These are phyloP conservation scores for Cyberlindnera sargentensis DNA, from an alignment of 805 yeast genomes.

Conservation along the genomic window DNA sequence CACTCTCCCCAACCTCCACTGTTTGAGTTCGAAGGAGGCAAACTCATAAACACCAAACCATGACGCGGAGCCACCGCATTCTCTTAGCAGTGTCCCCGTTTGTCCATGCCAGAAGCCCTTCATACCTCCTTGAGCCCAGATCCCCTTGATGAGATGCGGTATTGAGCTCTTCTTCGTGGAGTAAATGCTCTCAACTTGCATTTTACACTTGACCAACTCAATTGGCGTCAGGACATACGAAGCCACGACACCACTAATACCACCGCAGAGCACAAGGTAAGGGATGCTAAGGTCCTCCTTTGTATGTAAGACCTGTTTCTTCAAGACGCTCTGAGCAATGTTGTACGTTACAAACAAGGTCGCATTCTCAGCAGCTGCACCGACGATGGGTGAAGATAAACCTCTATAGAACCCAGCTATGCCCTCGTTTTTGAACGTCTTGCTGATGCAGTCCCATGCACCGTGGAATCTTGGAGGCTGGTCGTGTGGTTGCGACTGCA, in stretches of 20 bases:
- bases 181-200: constrained; percentile 57
- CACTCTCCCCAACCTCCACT: constrained; percentile 21
- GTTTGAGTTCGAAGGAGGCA: constrained; percentile 32
- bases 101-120: constrained; percentile 86
- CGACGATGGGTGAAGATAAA: constrained; percentile 71
- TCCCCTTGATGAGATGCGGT: constrained; percentile 32
- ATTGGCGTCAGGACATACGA: constrained; percentile 84
- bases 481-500: constrained; percentile 65
- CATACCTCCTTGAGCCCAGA: constrained; percentile 48
- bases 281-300: constrained; percentile 29
- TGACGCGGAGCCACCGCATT: constrained; percentile 83
- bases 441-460: constrained; percentile 56
- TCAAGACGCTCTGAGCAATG: constrained; percentile 34
- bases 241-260: constrained; percentile 73
- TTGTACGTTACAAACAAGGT: constrained; percentile 66
- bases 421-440: constrained; percentile 67
- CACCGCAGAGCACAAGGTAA: constrained; percentile 62
- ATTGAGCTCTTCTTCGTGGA: constrained; percentile 25
- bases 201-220: constrained; percentile 82
- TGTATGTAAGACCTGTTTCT: constrained; percentile 14
- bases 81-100: constrained; percentile 71
- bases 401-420: constrained; percentile 75
- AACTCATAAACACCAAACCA: constrained; percentile 91
- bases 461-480: constrained; percentile 42
- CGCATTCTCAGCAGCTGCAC: constrained; percentile 88